Base-by-base conservation (phyloP, 148 eudicot genomes). In the Chenopodium berlandieri region DNA sequence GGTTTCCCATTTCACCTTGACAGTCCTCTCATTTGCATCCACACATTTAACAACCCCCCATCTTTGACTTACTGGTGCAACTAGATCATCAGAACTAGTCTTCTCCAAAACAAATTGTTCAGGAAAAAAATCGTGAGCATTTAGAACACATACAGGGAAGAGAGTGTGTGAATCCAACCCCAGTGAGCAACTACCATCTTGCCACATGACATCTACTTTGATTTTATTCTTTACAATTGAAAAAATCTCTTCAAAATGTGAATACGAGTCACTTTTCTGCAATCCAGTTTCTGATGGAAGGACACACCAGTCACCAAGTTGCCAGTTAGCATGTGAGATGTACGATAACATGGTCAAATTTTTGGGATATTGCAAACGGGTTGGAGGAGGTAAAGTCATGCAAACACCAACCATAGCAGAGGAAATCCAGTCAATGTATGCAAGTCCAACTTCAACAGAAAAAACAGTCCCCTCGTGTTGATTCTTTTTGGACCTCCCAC, bases 241-340 rank as follows among this genome's bases (percentile, higher is more conserved):
- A 85, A 88, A 91, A 40, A 92, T 80, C 63, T 91, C 91, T 62
- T 87, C 88, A 54, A 91, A 69, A 47, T 76, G 85, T 12, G 85
- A 65, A 52, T 70, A 74, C 32, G 56, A 37, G 60, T 79, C 78
- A 70, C 75, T 83, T 68, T 73, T 70, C 32, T 31, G 78, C 46
- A 50, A 14, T 50, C 58, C 81, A 16, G 64, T 79, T 56, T 85
- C 88, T 32, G 82, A 74, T 32, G 89, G 87, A 80, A 90, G 86
- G 27, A 88, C 84, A 78, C 99, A 94, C 93, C 95, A 91, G 78
- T 97, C 99, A 76, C 99, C 98, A 81, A 92, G 92, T 84, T 94
- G 99, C 99, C 99, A 97, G 76, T 87, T 91, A 76, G 91, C 88
- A 79, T 91, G 92, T 44, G 90, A 71, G 82, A 88, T 90, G 83